Percentiles rank a stretch among this genome's conserved stretches.
phyloP scores from a whole-genome alignment of 805 yeast genomes.

The Candida chauliodis region DNA sequence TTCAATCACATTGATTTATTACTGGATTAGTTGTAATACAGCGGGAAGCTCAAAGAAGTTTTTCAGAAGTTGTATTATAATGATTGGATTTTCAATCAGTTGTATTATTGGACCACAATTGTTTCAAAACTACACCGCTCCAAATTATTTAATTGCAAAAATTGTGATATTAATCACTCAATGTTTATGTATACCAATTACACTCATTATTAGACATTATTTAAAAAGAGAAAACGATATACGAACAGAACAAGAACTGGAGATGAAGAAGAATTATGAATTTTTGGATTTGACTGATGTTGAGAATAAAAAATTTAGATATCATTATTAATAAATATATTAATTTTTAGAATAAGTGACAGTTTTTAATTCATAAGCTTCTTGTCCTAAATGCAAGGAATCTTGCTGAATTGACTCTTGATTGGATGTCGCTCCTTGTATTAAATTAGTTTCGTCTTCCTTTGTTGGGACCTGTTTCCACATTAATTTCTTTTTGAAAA shows the following conservation, averaged over 20 bases:
- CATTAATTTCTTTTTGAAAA: constrained; percentile 22
- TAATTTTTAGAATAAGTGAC: not conserved
- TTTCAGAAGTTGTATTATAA: constrained; percentile 52
- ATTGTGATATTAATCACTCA: constrained; percentile 52
- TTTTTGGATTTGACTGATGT: constrained; percentile 58
- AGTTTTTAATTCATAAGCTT: not conserved
- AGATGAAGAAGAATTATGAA: constrained; percentile 34
- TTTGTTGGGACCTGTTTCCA: constrained; percentile 16
- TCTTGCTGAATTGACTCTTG: no score
- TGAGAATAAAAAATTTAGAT: constrained; percentile 56
- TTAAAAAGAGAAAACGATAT: constrained; percentile 47
- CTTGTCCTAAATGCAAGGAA: not conserved
- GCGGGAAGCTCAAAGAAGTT: constrained; percentile 77
- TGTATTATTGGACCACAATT: constrained; percentile 67
- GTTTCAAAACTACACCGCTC: constrained; percentile 51
- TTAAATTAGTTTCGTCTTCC: not conserved
- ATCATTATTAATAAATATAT: constrained; percentile 31
- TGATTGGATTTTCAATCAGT: constrained; percentile 66
- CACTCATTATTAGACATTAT: constrained; percentile 39
- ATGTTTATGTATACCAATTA: constrained; percentile 42
- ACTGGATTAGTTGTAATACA: constrained; percentile 62
- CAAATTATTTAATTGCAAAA: constrained; percentile 57
- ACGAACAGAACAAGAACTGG: constrained; percentile 39
- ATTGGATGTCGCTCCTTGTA: not conserved
- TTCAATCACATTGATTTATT: constrained; percentile 54